These are phyloP conservation scores for Iris macrosiphon DNA, from an alignment of 106 monocot species.

Conservation along the genomic window DNA sequence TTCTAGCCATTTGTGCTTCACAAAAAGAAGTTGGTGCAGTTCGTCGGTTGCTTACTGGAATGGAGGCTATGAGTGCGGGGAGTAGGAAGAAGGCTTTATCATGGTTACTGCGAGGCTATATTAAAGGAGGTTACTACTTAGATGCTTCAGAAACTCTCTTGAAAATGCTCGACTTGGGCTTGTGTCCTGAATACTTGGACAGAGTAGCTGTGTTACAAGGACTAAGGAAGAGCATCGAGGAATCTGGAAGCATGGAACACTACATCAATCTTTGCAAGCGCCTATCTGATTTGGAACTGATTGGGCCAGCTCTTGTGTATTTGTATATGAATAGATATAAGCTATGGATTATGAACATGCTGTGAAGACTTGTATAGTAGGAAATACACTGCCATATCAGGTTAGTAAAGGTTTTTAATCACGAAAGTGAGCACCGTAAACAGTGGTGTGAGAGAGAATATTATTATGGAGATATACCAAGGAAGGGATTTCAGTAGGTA, in stretches of 20 bases:
- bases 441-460: no score
- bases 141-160: slow-evolving; percentile 71
- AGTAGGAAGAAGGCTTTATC: slow-evolving; percentile 57
- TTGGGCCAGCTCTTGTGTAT: slow-evolving; percentile 79
- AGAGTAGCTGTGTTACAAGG: slow-evolving; percentile 78
- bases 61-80: slow-evolving; percentile 31
- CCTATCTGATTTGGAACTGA: slow-evolving; percentile 66
- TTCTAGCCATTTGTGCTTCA: slow-evolving; percentile 88
- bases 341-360: slow-evolving; percentile 70
- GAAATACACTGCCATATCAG: no score
- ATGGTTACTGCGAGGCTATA: slow-evolving; percentile 80
- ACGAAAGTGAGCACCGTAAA: no score
- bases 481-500: no score
- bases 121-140: slow-evolving; percentile 80
- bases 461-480: no score
- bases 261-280: slow-evolving; percentile 74
- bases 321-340: slow-evolving; percentile 57
- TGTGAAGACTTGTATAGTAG: slow-evolving; percentile 38
- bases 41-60: slow-evolving; percentile 51
- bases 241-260: slow-evolving; percentile 56
- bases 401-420: no score
- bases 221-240: slow-evolving; percentile 55
- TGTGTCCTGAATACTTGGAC: slow-evolving; percentile 72
- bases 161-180: slow-evolving; percentile 64
- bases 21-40: slow-evolving; percentile 73